Evolutionary conservation across 2,329 filamentous ascomycete genomes (phyloP).

Genomic region (Clarireedia hainanense): DNA sequence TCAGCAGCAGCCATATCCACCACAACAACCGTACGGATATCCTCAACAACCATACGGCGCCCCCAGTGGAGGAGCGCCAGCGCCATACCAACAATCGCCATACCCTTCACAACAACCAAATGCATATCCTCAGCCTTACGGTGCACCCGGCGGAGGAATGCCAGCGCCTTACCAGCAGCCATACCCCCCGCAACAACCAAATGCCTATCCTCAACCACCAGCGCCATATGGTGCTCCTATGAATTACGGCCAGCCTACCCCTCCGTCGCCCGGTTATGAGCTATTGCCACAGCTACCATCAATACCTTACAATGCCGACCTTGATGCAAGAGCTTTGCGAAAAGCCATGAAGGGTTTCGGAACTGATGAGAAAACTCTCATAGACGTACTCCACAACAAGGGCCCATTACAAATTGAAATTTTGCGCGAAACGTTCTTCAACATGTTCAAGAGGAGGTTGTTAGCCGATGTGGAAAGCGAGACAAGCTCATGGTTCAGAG

Average conservation of each 20-base stretch:
- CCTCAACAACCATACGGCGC: neutral
- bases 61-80: no score
- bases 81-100: neutral
- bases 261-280: slow-evolving; percentile 67
- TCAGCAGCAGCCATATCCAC: slow-evolving; percentile 23
- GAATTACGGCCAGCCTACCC: slow-evolving; percentile 41
- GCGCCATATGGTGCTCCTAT: slow-evolving; percentile 8
- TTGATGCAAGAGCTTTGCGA: slow-evolving; percentile 64
- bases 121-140: slow-evolving; percentile 4
- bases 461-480: slow-evolving; percentile 71
- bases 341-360: slow-evolving; percentile 91
- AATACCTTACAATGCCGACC: slow-evolving; percentile 59
- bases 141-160: no score
- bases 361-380: slow-evolving; percentile 74
- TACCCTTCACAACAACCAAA: slow-evolving; percentile 27
- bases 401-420: slow-evolving; percentile 71
- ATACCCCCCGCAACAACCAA: slow-evolving; percentile 27
- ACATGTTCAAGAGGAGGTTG: slow-evolving; percentile 58
- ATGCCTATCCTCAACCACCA: slow-evolving; percentile 20
- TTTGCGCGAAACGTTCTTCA: slow-evolving; percentile 59
- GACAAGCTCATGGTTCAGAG: slow-evolving; percentile 65
- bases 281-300: slow-evolving; percentile 46
- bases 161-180: neutral
- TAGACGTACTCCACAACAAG: slow-evolving; percentile 60
- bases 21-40: neutral